Base-by-base conservation (phyloP, 2,329 filamentous ascomycete species). In the Pseudogymnoascus sp. region DNA sequence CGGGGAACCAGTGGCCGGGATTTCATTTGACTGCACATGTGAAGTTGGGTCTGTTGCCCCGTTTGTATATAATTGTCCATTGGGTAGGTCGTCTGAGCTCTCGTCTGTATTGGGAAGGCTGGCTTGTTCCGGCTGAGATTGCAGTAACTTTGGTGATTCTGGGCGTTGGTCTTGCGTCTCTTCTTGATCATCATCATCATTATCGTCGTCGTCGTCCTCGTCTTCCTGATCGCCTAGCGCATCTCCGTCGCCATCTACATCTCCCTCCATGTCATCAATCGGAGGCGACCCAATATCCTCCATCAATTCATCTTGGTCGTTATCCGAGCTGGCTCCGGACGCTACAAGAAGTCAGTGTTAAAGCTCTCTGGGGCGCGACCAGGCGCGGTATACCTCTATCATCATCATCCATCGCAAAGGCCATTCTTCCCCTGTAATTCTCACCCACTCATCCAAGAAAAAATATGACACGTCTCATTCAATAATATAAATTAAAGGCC, bases 261-360 rank as follows among this genome's bases (percentile, higher is more conserved):
- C 71, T 5, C 63, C 67, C 59, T 72, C 72, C 37, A 65, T 67
- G n/a, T 74, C 73, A 18, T 75, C 74, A n/a, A 71, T 70, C 5
- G 68, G 65, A 66, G 68, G 67, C 42, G 75, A 72, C 42, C 75
- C 75, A 23, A 68, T 73, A 68, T 77, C 75, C 62, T 85, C 82
- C 81, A 85, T 85, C 37, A 82, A 76, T 69, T 86, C 83, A 68
- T 86, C 83, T 63, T 78, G 79, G 62, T 84, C 82, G 67, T 80
- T 79, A 34, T 80, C 79, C 21, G 78, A 80, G 68, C 77, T 78
- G 36, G 71, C 77, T 66, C 78, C 79, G 23, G 75, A 77, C 14
- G 67, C 71, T 73, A 56, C 28, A n/a, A 62, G 56, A 59, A 53
- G 53, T 67, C 62, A 68, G 62, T 18, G 16, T 34, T 59, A 12